These are phyloP conservation scores for Blastocystis sp. DNA, from an alignment of 352 stramenopile genomes.

Conservation along the genomic window DNA sequence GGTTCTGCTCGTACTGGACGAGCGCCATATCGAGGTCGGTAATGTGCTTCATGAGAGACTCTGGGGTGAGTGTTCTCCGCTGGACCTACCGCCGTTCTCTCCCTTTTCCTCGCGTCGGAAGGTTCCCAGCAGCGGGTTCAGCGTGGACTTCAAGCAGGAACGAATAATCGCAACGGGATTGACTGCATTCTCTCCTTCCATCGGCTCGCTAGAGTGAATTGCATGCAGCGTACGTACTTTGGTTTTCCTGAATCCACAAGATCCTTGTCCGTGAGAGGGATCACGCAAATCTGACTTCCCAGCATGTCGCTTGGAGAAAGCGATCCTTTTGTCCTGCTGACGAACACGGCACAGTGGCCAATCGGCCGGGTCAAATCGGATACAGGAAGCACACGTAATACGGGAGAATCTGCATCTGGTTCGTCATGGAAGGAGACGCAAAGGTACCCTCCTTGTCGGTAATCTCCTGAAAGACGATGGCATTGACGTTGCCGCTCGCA, in stretches of 20 bases:
- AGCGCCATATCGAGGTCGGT: constrained; percentile 83
- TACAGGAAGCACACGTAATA: not conserved
- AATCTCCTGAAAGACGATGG: not conserved
- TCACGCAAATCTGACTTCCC: constrained; percentile 2
- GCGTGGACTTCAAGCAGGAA: constrained; percentile 29
- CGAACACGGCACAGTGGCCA: not conserved
- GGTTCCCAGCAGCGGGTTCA: constrained; percentile 28
- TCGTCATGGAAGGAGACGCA: not conserved
- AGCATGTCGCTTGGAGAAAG: not conserved
- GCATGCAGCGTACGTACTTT: not conserved
- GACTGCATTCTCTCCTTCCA: not conserved
- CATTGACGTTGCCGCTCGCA: not conserved
- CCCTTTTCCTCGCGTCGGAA: not conserved
- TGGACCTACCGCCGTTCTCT: not conserved
- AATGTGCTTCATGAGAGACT: constrained; percentile 62
- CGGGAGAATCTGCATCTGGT: not conserved
- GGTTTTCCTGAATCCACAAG: not conserved
- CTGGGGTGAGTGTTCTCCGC: not conserved
- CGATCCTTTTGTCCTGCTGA: not conserved
- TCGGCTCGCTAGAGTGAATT: not conserved
- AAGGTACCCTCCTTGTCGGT: not conserved
- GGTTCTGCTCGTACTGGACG: constrained; percentile 81
- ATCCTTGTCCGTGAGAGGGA: constrained; percentile 10
- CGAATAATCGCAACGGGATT: constrained; percentile 39
- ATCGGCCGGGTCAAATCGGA: constrained; percentile 34